Evolutionary conservation across 805 yeast species (phyloP), one percentile per base, ranked within the genome.

Genomic region (Nakazawaea sp.): DNA sequence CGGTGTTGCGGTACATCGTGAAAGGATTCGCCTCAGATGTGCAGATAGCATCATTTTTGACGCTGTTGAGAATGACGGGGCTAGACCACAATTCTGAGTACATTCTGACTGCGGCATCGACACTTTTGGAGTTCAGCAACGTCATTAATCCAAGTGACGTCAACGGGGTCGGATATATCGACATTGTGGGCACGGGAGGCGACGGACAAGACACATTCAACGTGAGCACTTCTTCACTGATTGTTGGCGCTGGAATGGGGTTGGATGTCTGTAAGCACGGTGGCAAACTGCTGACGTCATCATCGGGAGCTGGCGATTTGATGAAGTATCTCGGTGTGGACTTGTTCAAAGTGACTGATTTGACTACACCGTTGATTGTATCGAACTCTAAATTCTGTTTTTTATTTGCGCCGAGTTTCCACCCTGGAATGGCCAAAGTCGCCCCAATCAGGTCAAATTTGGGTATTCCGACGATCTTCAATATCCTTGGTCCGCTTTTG

Each of bases 161-260:
- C 11, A 72, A 70, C 27, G 49, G 61, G 1, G 58, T 56, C 1
- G 82, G 82, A 0, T 81, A 72, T 47, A 68, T 81, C 5, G 99
- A 92, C 56, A 85, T 92, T 21, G 99, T 92, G 5, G 99, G 99
- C 2, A 92, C 99, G 0, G 99, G 99, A 19, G 99, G 99, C 12
- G 99, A 92, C 55, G 96, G 96, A 2, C 96, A 92, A 53, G 82
- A 92, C 55, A 92, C 99, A 0, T 92, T 92, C 64, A 92, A 92
- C 49, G 98, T 92, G 2, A 82, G 95, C 12, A 92, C 98, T 0
- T 85, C 97, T 2, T 69, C 96, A 1, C 97, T 97, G 1, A 87
- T 92, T 33, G 88, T 92, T 2, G 92, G 88, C 0, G 86, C 97
- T 0, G 99, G 98, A 6, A 81, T 87, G 67, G 75, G 74, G 1